Evolutionary conservation across 352 stramenopile species (phyloP), one percentile per base, ranked within the genome.

Genomic region (Phytophthora multivora): DNA sequence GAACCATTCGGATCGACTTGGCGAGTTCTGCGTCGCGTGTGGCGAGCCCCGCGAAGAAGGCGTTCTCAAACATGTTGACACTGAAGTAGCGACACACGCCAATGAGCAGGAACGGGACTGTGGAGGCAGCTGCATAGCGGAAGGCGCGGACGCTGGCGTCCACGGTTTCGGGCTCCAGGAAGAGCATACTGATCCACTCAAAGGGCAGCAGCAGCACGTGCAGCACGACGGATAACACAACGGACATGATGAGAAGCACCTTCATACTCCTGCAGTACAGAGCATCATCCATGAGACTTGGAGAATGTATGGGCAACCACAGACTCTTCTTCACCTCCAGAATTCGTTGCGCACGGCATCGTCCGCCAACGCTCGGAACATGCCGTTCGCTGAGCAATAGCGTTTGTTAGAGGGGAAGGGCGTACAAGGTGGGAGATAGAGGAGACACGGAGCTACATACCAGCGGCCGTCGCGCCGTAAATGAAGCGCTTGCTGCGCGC

Each of bases 1-100:
- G 33, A 18, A 88, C 78, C 55, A 74, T 62, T 62, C 63, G 67
- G 23, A 91, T 91, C 1, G 38, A 42, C 33, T 49, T 48, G 12
- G 74, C 70, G 2, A 91, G 73, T 2, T 62, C 31, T 5, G 71
- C 39, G 40, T 91, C 74, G 10, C 76, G 71, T 6, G 68, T 66
- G 3, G 68, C 64, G 12, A 91, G 56, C 0, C 77, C 82, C n/a
- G 75, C 77, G 49, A 91, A 91, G 64, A 89, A 91, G 19, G 75
- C 82, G 56, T 86, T 75, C 55, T 91, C 82, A 57, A 91, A 91
- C 47, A 87, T 78, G 28, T 51, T 46, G 47, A 89, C 75, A 56
- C 76, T 82, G 40, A 84, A 78, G 48, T 77, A 86, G 58, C 82
- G 77, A 10, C 75, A 86, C 18, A 72, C 61, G 1, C 75, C 75